Evolutionary conservation across 495 filamentous ascomycete species (phyloP).

Genomic region (Aspergillus nidulans): DNA sequence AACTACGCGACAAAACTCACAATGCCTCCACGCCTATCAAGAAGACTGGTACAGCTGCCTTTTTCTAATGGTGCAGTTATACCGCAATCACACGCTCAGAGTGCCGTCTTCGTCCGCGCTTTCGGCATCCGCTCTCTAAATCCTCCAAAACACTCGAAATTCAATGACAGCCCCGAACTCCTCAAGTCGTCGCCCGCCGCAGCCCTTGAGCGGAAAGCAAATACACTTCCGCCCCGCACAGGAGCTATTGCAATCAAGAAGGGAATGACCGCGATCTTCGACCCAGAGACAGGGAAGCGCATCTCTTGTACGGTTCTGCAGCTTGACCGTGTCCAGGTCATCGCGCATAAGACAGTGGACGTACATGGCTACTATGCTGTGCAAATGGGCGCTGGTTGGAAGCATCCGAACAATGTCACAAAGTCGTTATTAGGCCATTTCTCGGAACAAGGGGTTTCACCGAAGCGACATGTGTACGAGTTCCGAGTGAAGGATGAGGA

Average conservation of each 20-base stretch:
- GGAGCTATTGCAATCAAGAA: slow-evolving; percentile 84
- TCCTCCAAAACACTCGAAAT: slow-evolving; percentile 42
- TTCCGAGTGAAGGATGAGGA: slow-evolving; percentile 72
- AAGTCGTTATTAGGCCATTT: slow-evolving; percentile 82
- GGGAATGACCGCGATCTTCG: slow-evolving; percentile 91
- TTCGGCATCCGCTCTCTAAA: slow-evolving; percentile 50
- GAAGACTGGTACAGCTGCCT: slow-evolving; percentile 33
- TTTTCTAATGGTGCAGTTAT: slow-evolving; percentile 17
- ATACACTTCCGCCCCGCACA: slow-evolving; percentile 71
- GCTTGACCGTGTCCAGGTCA: slow-evolving; percentile 84
- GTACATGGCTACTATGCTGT: slow-evolving; percentile 89
- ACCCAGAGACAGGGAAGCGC: slow-evolving; percentile 67
- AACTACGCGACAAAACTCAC: slow-evolving; percentile 10
- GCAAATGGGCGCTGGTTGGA: slow-evolving; percentile 80
- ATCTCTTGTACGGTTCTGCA: slow-evolving; percentile 89
- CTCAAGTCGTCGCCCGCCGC: slow-evolving; percentile 71
- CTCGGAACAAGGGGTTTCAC: slow-evolving; percentile 67
- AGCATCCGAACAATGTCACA: slow-evolving; percentile 66
- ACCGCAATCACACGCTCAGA: slow-evolving; percentile 16
- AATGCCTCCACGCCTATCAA: slow-evolving; percentile 36
- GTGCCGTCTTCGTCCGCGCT: slow-evolving; percentile 23
- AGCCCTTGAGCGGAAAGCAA: slow-evolving; percentile 72
- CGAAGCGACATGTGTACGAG: slow-evolving; percentile 77
- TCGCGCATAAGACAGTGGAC: slow-evolving; percentile 74
- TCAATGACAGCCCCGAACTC: slow-evolving; percentile 41